Evolutionary conservation across 1,284 basidiomycete species (phyloP), one percentile per base, ranked within the genome.

Genomic region (Phlebopus sp.): DNA sequence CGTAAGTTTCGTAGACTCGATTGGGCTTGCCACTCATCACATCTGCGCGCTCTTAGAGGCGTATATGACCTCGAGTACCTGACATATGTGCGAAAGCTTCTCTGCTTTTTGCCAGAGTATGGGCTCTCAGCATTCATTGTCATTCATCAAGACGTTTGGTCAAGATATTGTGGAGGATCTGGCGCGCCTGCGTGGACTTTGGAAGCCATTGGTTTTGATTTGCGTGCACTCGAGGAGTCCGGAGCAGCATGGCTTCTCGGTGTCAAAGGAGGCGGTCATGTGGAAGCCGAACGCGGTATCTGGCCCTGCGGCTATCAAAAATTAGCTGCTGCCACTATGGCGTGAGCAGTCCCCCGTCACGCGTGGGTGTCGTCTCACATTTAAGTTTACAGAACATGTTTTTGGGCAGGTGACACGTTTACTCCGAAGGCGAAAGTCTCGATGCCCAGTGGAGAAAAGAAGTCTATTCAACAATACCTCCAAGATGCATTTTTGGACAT

Each of bases 231-330:
- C 5, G 90, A 92, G 54, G 79, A 85, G 43, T 82, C 86, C 0
- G 90, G 86, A 1, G 88, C 91, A 1, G 93, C 92, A 0, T 95
- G 92, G 83, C 67, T 94, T 2, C 73, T 77, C 42, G 92, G 92
- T 2, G 79, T 94, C 13, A 79, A 79, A 49, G 86, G 87, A 31
- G 85, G 87, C 32, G 82, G 83, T 1, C 81, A 86, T 55, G 66
- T 75, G 4, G 81, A 86, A 63, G 79, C 67, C 17, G 91, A 94
- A 59, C 73, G 87, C 7, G 91, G 92, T 0, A 62, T 93, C 1
- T 95, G 92, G 92, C 90, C 92, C 0, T 91, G 86, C 66, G 92
- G 92, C 1, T 95, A 96, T 64, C 86, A 89, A 60, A 96, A 96
- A 63, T 74, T 97, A 6, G 86, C 89, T 19, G 86, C 87, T 31